phyloP scores from a whole-genome alignment of 1,284 basidiomycete species.

The Microbotryum lychnidis-dioicae region DNA sequence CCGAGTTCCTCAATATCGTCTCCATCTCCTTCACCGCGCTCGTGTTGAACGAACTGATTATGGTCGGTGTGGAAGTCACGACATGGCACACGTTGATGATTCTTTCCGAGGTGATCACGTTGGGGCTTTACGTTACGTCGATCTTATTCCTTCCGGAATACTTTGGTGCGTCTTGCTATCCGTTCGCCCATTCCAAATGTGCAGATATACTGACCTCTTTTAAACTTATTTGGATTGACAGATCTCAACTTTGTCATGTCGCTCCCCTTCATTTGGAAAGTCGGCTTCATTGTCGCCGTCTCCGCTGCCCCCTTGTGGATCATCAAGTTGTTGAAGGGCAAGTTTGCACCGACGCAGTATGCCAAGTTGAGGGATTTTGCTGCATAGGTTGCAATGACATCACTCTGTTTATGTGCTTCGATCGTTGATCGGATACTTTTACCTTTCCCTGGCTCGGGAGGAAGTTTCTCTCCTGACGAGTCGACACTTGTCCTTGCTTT shows the following conservation, averaged over 20 bases:
- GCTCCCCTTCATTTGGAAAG: conserved; percentile 84
- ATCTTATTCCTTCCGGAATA: conserved; percentile 93
- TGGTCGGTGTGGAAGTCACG: conserved; percentile 53
- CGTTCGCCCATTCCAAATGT: neutral
- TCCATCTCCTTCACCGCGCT: conserved; percentile 95
- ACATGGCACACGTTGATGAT: conserved; percentile 95
- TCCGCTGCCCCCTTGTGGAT: conserved; percentile 82
- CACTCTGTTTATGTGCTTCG: too few species aligned
- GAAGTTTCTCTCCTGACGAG: too few species aligned
- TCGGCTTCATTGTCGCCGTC: conserved; percentile 86
- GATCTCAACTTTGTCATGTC: conserved; percentile 90
- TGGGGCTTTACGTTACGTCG: conserved; percentile 80
- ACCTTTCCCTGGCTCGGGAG: too few species aligned
- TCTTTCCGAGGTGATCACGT: conserved; percentile 78
- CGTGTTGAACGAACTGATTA: conserved; percentile 94
- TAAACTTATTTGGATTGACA: conserved; percentile 36
- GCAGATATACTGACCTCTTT: neutral
- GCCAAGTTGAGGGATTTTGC: conserved; percentile 60
- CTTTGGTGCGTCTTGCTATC: conserved; percentile 62
- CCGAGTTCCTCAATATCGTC: conserved; percentile 95
- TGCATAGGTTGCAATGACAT: neutral
- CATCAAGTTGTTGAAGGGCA: conserved; percentile 75
- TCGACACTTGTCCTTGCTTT: too few species aligned
- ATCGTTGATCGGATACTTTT: too few species aligned
- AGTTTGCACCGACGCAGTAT: conserved; percentile 86